Evolutionary conservation across 2,329 filamentous ascomycete species (phyloP).

Genomic region (Neonectria faginata): DNA sequence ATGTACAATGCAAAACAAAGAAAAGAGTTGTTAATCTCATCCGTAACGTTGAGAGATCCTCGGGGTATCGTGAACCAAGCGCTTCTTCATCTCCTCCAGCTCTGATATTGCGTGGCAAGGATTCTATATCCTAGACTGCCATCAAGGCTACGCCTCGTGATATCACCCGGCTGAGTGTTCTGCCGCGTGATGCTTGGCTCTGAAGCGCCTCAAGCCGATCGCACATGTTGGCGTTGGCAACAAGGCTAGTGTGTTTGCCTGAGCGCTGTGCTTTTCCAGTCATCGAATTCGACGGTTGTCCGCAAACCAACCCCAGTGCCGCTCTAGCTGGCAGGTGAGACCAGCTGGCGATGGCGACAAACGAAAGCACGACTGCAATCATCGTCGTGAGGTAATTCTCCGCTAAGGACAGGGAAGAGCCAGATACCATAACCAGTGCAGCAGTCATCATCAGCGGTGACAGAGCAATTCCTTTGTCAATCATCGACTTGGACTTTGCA

Average conservation of each 20-base stretch:
- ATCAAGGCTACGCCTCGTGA: slow-evolving; percentile 29
- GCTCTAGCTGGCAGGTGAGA: background rate
- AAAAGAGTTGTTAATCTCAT: slow-evolving; percentile 12
- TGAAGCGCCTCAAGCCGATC: slow-evolving; percentile 11
- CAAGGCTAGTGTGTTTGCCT: background rate
- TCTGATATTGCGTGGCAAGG: slow-evolving; percentile 4
- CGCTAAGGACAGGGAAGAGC: background rate
- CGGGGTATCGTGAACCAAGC: slow-evolving; percentile 9
- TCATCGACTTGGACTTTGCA: background rate
- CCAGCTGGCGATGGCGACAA: slow-evolving; percentile 10
- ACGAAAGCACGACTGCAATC: background rate
- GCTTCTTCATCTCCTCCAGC: slow-evolving; percentile 13
- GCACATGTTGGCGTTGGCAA: background rate
- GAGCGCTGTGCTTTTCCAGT: background rate
- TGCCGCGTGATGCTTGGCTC: slow-evolving; percentile 16
- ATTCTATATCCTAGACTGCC: slow-evolving; percentile 28
- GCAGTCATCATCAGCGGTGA: background rate
- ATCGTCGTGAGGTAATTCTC: background rate
- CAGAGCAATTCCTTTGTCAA: background rate
- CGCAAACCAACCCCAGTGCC: background rate
- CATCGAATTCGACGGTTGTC: background rate
- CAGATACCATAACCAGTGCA: background rate
- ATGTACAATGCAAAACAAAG: slow-evolving; percentile 14
- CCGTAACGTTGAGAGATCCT: background rate
- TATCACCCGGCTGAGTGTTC: slow-evolving; percentile 27